A percentile compares a stretch with the other conserved stretches of the same genome.
Conservation (phyloP, 75 land plant genomes). For the Gnetum montanum region DNA sequence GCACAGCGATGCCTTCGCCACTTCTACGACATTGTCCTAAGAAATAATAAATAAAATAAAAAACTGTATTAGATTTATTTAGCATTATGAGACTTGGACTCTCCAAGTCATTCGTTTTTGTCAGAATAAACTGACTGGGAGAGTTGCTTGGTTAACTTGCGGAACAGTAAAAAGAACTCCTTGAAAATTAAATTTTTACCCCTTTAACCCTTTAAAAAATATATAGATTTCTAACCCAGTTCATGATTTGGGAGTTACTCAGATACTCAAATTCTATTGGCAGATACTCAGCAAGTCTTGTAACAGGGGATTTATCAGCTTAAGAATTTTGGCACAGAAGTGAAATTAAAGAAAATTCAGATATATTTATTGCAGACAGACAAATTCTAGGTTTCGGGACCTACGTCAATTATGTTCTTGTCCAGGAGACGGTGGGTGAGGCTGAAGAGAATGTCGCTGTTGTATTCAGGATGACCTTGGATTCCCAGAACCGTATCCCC, state of each 20-base stretch:
- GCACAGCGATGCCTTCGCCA: conserved; percentile 31
- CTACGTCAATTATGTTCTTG: conserved; percentile 31
- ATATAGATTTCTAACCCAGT: neutral
- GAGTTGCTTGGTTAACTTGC: too few species aligned
- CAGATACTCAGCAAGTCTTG: neutral
- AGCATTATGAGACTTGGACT: neutral
- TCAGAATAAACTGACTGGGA: too few species aligned
- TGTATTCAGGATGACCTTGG: conserved; percentile 91
- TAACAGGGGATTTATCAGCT: neutral
- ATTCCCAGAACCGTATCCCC: conserved; percentile 71
- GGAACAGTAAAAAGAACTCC: neutral
- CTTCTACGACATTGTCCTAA: conserved; percentile 3
- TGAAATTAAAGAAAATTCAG: neutral
- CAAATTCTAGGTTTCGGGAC: neutral
- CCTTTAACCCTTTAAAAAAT: too few species aligned
- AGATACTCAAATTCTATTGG: neutral
- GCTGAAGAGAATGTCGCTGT: conserved; percentile 48
- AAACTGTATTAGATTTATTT: neutral
- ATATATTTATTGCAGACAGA: too few species aligned
- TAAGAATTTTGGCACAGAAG: neutral
- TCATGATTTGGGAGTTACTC: neutral
- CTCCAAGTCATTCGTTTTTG: too few species aligned
- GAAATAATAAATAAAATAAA: neutral
- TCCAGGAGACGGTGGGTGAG: conserved; percentile 36
- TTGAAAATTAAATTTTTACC: neutral